Evolutionary conservation across 2,329 filamentous ascomycete species (phyloP).

Genomic region (Geosmithia morbida): DNA sequence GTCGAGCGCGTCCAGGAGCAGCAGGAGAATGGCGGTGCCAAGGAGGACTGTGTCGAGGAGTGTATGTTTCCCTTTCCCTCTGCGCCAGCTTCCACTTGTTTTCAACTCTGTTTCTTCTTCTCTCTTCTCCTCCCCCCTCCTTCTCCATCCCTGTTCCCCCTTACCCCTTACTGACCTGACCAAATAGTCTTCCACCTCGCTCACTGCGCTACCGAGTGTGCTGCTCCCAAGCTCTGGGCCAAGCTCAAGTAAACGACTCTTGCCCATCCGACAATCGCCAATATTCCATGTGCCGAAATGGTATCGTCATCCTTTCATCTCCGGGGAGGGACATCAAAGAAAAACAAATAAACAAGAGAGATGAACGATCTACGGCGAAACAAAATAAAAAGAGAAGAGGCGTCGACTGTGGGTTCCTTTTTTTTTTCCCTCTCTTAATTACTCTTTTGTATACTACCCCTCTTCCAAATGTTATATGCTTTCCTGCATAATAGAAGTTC

Average conservation of each 20-base stretch:
- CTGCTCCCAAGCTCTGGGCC: slow-evolving; percentile 90
- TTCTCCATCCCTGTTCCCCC: background rate
- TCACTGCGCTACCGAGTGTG: slow-evolving; percentile 87
- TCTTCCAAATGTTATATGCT: background rate
- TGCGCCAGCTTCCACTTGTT: background rate
- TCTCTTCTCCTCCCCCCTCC: background rate
- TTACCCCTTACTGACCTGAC: background rate
- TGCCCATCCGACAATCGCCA: background rate
- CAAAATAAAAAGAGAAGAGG: background rate
- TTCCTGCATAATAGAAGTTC: slow-evolving; percentile 2
- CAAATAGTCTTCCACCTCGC: slow-evolving; percentile 91
- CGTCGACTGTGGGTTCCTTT: background rate
- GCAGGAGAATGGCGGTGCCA: slow-evolving; percentile 57
- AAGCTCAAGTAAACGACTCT: slow-evolving; percentile 62
- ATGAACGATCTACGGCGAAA: background rate
- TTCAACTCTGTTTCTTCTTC: background rate
- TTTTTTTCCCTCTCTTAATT: background rate
- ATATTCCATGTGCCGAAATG: no score
- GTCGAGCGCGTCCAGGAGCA: slow-evolving; percentile 66
- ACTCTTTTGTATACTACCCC: slow-evolving; percentile 4
- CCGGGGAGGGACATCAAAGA: no score
- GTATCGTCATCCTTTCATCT: no score
- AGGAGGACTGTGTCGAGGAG: slow-evolving; percentile 98
- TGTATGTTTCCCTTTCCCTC: slow-evolving; percentile 53
- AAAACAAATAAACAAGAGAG: no score